A percentile compares a stretch with the other conserved stretches of the same genome.
phyloP scores from a whole-genome alignment of 257 asterid genomes.

The Przewalskia tangutica region DNA sequence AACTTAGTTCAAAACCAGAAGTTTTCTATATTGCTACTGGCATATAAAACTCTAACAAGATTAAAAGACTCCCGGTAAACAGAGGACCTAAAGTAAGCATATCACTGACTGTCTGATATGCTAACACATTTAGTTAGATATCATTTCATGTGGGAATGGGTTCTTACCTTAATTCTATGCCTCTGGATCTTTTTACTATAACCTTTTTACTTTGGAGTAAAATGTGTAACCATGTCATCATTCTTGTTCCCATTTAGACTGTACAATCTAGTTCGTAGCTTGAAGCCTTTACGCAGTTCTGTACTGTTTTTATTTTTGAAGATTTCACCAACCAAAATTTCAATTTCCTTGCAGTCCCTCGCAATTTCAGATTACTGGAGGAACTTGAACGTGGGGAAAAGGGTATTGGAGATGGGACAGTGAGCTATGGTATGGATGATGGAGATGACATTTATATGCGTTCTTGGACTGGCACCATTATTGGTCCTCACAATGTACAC shows the following conservation, averaged over 20 bases:
- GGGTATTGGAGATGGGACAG: constrained; percentile 88
- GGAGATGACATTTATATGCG: constrained; percentile 84
- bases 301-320: neutral
- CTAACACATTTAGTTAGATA: neutral
- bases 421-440: constrained; percentile 91
- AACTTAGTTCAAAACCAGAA: neutral
- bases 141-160: neutral
- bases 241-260: neutral
- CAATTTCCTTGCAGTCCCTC: constrained; percentile 47
- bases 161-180: neutral
- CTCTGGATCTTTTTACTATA: neutral
- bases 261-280: neutral
- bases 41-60: neutral
- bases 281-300: neutral
- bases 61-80: neutral
- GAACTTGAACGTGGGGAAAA: constrained; percentile 94
- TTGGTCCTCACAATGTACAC: constrained; percentile 76
- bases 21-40: neutral
- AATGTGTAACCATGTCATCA: neutral
- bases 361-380: constrained; percentile 80
- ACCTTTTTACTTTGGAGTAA: neutral
- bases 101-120: neutral
- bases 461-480: constrained; percentile 79
- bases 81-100: neutral
- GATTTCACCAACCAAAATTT: constrained; percentile 9